These are phyloP conservation scores for Candida tallmaniae DNA, from an alignment of 805 yeast species.

Conservation along the genomic window DNA sequence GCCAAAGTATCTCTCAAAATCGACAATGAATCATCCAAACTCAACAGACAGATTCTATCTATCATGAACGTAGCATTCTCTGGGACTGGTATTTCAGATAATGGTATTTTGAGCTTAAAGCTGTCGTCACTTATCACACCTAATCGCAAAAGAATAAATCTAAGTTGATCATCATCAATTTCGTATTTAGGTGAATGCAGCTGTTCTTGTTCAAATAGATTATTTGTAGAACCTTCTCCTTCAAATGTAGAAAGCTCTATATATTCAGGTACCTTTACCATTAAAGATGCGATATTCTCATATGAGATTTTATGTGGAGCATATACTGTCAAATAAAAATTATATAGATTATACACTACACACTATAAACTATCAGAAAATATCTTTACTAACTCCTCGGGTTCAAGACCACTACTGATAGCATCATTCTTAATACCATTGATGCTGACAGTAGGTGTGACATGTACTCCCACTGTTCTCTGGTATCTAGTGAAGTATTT, in stretches of 20 bases:
- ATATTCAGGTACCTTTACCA: no score
- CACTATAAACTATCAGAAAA: no score
- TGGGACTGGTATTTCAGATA: slow-evolving; percentile 12
- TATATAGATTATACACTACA: no score
- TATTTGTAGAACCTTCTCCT: no score
- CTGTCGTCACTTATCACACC: slow-evolving; percentile 22
- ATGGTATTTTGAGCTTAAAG: slow-evolving; percentile 3
- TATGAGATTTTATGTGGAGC: no score
- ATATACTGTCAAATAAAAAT: no score
- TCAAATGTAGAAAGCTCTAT: no score
- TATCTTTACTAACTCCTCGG: slow-evolving; percentile 39
- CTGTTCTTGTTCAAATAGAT: no score
- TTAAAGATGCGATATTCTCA: no score
- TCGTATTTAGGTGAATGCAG: no score
- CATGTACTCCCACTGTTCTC: slow-evolving; percentile 75
- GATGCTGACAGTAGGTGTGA: slow-evolving; percentile 75
- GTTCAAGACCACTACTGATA: slow-evolving; percentile 59
- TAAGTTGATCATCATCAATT: slow-evolving; percentile 4
- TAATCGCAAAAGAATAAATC: slow-evolving; percentile 17
- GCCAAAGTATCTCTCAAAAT: slow-evolving; percentile 33
- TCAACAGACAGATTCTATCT: slow-evolving; percentile 21
- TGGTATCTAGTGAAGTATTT: slow-evolving; percentile 71
- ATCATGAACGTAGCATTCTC: slow-evolving; percentile 21
- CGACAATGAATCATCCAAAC: slow-evolving; percentile 20
- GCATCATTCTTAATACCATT: slow-evolving; percentile 59